phyloP scores from a whole-genome alignment of 768 basidiomycete genomes.

The Pseudohyphozyma bogoriensis region DNA sequence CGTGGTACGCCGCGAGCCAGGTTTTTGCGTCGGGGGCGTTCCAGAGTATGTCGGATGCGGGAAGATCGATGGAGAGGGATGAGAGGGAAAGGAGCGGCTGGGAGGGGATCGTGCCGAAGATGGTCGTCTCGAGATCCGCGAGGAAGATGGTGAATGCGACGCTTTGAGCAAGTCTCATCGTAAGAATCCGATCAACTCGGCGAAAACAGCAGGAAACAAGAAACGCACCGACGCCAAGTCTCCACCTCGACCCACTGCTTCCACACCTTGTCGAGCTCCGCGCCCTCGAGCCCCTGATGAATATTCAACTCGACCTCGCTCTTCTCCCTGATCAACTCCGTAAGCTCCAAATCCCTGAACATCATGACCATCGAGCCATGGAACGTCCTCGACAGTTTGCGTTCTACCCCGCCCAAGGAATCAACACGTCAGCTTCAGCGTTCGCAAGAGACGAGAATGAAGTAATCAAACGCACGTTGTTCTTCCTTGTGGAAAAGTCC shows the following conservation, averaged over 20 bases:
- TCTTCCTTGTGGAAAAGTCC: conserved; percentile 27
- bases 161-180: not conserved
- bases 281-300: not conserved
- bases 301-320: not conserved
- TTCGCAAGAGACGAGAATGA: not conserved
- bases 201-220: too few relatives aligned
- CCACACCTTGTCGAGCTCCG: conserved; percentile 7
- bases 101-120: not conserved
- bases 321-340: not conserved
- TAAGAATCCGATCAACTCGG: too few relatives aligned
- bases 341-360: conserved; percentile 16
- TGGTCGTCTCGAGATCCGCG: conserved; percentile 21
- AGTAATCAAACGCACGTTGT: conserved; percentile 10
- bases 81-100: not conserved
- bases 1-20: conserved; percentile 2
- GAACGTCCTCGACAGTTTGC: conserved; percentile 20
- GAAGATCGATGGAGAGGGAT: conserved; percentile 2
- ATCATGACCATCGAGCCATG: conserved; percentile 23
- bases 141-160: conserved; percentile 29
- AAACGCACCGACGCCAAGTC: conserved; percentile 17
- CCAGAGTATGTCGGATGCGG: conserved; percentile 17
- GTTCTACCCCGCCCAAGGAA: conserved; percentile 7
- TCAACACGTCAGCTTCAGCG: not conserved
- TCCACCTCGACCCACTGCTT: conserved; percentile 22
- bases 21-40: not conserved